Evolutionary conservation across 208 protist species (phyloP), one percentile per base, ranked within the genome.

Genomic region (Porcisia hertigi): DNA sequence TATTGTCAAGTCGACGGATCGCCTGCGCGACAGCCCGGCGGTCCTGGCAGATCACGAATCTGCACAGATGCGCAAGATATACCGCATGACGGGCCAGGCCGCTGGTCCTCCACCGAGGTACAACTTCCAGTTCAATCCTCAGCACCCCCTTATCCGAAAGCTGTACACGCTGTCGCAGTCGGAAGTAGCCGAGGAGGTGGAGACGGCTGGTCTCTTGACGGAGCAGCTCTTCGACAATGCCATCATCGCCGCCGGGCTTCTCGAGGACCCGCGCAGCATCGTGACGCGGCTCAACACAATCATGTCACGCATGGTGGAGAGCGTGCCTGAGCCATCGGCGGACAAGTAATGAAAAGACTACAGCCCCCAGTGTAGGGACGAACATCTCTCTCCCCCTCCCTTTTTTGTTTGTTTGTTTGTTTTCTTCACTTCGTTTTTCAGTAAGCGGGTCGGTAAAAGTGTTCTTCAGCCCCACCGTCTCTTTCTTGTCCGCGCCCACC

Each of bases 221-320:
- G 94, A 98, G 86, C 96, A 98, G 87, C 59, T 98, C 2, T 98
- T 98, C 78, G 94, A 98, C 82, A 98, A 98, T 77, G 94, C 96
- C 45, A 69, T 98, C 43, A 98, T 98, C 77, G 78, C 93, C 45
- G 96, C 96, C 7, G 94, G 94, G 23, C 81, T 98, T 30, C 84
- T 98, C 66, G 96, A 98, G 76, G 96, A 98, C 81, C 94, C 96
- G 25, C 91, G 96, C 74, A 89, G 83, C 52, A 97, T 98, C 55
- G 88, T 98, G n/a, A 79, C 83, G 16, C 86, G 94, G 23, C 84
- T 98, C 25, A 97, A 97, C 83, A 87, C 86, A 16, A 94, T 98
- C 79, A 96, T 98, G 92, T 91, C 89, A 5, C 87, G 90, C 67
- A 97, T 97, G 94, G 94, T 97, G 67, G 90, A 96, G 49, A 90